A percentile compares a stretch with the other conserved stretches of the same genome.
Evolutionary conservation across 2,329 filamentous ascomycete species (phyloP).

Genomic region (Hypocreales sp.): DNA sequence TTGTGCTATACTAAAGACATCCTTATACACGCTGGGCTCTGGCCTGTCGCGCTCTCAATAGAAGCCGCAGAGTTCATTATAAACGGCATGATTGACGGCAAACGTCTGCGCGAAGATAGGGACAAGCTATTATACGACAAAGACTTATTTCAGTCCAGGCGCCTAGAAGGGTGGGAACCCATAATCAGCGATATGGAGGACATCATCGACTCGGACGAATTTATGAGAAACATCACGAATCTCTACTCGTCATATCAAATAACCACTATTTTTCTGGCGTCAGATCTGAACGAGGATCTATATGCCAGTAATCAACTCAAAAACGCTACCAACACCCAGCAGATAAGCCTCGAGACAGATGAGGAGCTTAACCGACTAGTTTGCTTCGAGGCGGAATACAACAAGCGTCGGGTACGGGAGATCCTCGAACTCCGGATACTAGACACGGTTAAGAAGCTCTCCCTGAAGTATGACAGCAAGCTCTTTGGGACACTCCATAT

Average conservation of each 20-base stretch:
- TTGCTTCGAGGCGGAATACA: background rate
- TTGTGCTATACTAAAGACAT: background rate
- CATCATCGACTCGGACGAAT: background rate
- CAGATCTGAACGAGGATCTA: background rate
- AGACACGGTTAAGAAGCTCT: background rate
- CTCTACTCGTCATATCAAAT: background rate
- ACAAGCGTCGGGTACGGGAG: background rate
- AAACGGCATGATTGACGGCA: too few species aligned
- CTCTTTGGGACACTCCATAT: background rate
- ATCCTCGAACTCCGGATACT: background rate
- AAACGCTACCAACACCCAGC: background rate
- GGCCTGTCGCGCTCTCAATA: background rate
- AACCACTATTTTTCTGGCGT: background rate
- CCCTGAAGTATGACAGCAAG: background rate
- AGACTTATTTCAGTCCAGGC: background rate
- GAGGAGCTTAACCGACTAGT: background rate
- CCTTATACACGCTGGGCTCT: background rate
- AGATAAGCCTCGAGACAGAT: too few species aligned
- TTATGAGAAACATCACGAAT: background rate
- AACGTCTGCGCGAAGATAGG: background rate
- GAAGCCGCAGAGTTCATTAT: too few species aligned
- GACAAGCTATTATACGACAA: background rate
- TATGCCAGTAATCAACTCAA: background rate
- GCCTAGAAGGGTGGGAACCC: background rate
- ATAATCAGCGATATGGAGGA: background rate